phyloP scores from a whole-genome alignment of 768 basidiomycete genomes.

The Trametes coccinea region DNA sequence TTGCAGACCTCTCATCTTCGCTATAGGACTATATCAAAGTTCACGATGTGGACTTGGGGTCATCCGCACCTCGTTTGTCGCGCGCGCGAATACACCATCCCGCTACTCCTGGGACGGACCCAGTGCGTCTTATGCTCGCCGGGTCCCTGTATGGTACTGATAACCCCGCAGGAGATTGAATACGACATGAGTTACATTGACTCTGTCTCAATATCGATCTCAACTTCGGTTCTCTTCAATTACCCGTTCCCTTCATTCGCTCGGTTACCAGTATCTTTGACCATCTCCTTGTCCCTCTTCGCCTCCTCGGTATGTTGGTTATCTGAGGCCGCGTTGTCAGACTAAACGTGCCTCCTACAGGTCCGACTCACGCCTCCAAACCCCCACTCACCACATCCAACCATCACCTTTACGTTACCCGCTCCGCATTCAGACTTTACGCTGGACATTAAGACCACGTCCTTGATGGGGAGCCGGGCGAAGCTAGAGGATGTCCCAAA shows the following conservation, averaged over 20 bases:
- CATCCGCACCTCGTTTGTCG: constrained; percentile 74
- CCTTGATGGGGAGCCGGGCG: constrained; percentile 94
- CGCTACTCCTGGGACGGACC: constrained; percentile 18
- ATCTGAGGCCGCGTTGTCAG: too few relatives aligned
- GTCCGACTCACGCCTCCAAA: constrained; percentile 64
- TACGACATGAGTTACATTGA: constrained; percentile 87
- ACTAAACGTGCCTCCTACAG: constrained; percentile 36
- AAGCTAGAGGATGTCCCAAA: constrained; percentile 98
- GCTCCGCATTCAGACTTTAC: constrained; percentile 67
- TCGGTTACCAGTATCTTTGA: constrained; percentile 77
- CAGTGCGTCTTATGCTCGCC: constrained; percentile 19
- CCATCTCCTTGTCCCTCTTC: constrained; percentile 75
- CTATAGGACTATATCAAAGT: constrained; percentile 81
- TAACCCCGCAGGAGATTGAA: constrained; percentile 63
- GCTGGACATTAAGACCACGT: constrained; percentile 84
- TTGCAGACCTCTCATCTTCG: not conserved
- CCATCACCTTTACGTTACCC: constrained; percentile 70
- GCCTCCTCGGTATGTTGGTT: constrained; percentile 55
- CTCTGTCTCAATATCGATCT: constrained; percentile 78
- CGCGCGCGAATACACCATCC: constrained; percentile 55
- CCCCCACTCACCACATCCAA: constrained; percentile 52
- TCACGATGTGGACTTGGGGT: constrained; percentile 81
- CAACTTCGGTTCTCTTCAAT: constrained; percentile 80
- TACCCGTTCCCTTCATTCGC: constrained; percentile 84
- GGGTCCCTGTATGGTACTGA: constrained; percentile 19